Percentiles rank a stretch among this genome's conserved stretches.
These are phyloP conservation scores for Grosmannia penicillata DNA, from an alignment of 2,329 filamentous ascomycete species.

Conservation along the genomic window DNA sequence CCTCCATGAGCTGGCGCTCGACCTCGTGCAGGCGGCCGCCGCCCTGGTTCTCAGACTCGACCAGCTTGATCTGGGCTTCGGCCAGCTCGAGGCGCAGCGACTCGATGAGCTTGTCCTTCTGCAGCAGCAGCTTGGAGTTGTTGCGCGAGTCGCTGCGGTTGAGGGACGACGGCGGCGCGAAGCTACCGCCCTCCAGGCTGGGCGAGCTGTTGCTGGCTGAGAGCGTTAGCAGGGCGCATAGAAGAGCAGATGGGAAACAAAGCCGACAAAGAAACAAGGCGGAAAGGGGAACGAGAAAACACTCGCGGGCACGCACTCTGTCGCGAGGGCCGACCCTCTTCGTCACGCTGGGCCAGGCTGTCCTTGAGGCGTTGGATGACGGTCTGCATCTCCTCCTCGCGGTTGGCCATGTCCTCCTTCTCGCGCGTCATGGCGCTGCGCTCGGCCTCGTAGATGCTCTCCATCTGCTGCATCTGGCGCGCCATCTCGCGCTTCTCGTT, in stretches of 20 bases:
- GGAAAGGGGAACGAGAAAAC: background rate
- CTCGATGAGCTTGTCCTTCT: conserved; percentile 95
- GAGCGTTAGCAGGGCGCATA: too few species aligned
- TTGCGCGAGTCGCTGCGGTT: conserved; percentile 80
- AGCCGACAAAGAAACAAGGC: background rate
- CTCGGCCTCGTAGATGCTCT: conserved; percentile 85
- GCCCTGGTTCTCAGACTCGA: conserved; percentile 86
- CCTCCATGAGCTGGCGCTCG: conserved; percentile 80
- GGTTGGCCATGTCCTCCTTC: conserved; percentile 71
- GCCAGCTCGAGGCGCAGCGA: conserved; percentile 81
- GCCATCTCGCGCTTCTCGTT: conserved; percentile 76
- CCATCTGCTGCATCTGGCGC: conserved; percentile 78
- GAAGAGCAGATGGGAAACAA: background rate
- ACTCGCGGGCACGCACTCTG: conserved; percentile 25
- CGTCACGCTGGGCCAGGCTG: conserved; percentile 59
- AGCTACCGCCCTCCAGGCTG: conserved; percentile 59
- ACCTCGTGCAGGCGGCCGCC: conserved; percentile 78
- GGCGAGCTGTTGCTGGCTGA: conserved; percentile 42
- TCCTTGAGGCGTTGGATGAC: conserved; percentile 90
- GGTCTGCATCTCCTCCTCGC: conserved; percentile 80
- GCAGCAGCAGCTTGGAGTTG: conserved; percentile 76
- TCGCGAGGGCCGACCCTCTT: conserved; percentile 42
- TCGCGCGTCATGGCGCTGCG: conserved; percentile 76
- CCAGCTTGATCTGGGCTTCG: conserved; percentile 86
- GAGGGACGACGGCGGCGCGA: conserved; percentile 72